phyloP scores from a whole-genome alignment of 2,329 filamentous ascomycete genomes.

The Nemania abortiva region DNA sequence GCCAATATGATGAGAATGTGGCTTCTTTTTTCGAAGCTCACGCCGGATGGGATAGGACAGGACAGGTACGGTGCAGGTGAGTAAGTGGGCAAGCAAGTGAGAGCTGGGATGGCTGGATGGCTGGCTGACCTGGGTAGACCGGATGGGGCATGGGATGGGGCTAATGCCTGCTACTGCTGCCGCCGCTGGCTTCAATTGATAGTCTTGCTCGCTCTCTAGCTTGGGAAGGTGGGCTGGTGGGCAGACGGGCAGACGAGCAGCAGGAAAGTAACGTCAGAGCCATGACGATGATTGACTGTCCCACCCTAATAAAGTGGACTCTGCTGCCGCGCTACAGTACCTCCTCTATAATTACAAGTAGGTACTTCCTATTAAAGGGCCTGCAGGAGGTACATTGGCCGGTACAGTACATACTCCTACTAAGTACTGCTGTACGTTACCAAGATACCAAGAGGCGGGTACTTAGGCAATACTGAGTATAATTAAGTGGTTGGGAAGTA shows the following conservation, averaged over 20 bases:
- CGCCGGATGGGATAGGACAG: conserved; percentile 21
- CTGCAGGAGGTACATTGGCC: not conserved
- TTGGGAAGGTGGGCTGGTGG: conserved; percentile 13
- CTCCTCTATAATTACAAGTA: not conserved
- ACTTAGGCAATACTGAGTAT: not conserved
- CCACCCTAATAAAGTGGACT: conserved; percentile 11
- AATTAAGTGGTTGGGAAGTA: not conserved
- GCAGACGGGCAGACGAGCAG: not conserved
- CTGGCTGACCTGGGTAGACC: not conserved
- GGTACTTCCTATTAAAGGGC: not conserved
- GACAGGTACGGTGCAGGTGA: conserved; percentile 23
- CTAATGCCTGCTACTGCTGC: not conserved
- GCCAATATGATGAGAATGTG: conserved; percentile 29
- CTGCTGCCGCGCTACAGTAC: conserved; percentile 11
- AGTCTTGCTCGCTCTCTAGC: not conserved
- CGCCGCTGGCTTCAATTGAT: not conserved
- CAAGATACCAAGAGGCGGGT: not conserved
- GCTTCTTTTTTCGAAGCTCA: conserved; percentile 30
- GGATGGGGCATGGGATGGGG: not conserved
- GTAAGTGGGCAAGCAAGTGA: conserved; percentile 19
- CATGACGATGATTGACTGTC: conserved; percentile 21
- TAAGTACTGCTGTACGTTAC: not conserved
- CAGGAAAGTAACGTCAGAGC: conserved; percentile 21
- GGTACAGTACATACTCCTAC: not conserved
- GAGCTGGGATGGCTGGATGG: not conserved